phyloP scores from a whole-genome alignment of 345 rosid species.

The Camelina neglecta region DNA sequence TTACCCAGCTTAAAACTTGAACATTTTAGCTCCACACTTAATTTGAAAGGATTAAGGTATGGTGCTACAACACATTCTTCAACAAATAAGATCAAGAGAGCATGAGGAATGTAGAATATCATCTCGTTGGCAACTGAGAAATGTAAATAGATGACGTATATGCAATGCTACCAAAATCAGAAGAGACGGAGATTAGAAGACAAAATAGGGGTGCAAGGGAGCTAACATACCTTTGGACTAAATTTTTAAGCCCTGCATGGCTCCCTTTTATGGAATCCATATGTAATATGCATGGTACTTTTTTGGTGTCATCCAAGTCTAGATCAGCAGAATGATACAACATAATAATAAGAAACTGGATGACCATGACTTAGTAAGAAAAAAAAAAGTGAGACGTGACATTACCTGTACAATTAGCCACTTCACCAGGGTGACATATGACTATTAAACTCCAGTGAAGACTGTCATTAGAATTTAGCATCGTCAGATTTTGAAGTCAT shows the following conservation, averaged over 20 bases:
- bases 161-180: constrained; percentile 19
- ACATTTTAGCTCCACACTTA: constrained; percentile 5
- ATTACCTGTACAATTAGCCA: constrained; percentile 68
- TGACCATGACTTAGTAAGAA: constrained; percentile 18
- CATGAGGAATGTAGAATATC: constrained; percentile 1
- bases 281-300: constrained; percentile 88
- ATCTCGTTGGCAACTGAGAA: constrained; percentile 13
- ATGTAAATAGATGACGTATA: constrained; percentile 10
- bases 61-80: constrained; percentile 21
- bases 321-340: constrained; percentile 55
- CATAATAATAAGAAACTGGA: constrained; percentile 18
- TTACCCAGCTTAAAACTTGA: constrained; percentile 18
- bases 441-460: constrained; percentile 99
- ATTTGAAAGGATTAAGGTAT: constrained; percentile 17
- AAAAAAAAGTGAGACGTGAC: constrained; percentile 29
- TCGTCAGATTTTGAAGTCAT: constrained; percentile 21
- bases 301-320: constrained; percentile 52
- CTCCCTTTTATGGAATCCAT: constrained; percentile 99
- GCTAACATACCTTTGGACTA: constrained; percentile 80
- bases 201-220: constrained; percentile 13
- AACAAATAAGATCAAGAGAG: constrained; percentile 10
- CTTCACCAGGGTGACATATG: constrained; percentile 92
- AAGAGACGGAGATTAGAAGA: constrained; percentile 14
- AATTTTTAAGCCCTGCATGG: constrained; percentile 91
- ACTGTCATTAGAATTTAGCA: constrained; percentile 52